Base-by-base conservation (phyloP, 2,329 filamentous ascomycete species). In the Aureobasidium sp. region DNA sequence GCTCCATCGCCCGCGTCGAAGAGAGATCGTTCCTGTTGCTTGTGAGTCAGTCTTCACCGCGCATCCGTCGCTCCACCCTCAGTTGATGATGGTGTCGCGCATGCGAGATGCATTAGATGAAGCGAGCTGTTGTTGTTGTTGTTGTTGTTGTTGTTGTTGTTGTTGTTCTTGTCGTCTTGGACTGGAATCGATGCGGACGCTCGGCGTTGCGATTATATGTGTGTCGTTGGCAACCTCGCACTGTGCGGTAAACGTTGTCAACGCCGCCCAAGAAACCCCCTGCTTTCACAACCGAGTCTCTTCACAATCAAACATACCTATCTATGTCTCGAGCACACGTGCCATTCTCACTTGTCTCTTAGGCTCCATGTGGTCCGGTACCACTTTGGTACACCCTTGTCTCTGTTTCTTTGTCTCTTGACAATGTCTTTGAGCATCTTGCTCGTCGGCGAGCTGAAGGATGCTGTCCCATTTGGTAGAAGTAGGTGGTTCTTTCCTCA, bases 1-100 rank as follows among this genome's bases (percentile, higher is more conserved):
- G 19, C 4, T 5, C 13, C 37, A 43, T 57, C 7, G 21, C 17
- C 15, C n/a, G 13, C 9, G 23, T 45, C 15, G 23, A 9, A 8
- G 25, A 29, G 27, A 45, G 1, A 35, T 15, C 19, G 31, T 11
- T 42, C 11, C 17, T 42, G 37, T 42, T n/a, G 2, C 13, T 42
- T 15, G 33, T 29, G 37, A 21, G 15, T 31, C 25, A 29, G 37
- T 2, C 9, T 21, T 19, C 33, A 31, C 17, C 35, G 8, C 35
- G 17, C 23, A 27, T 46, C 3, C 6, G 25, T 17, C 21, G 25
- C 23, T 29, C 35, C 53, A 54, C 53, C 38, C 10, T 45, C 53
- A 57, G 53, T 57, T 57, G 53, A 57, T 43, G 53, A 57, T 35
- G 27, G 31, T 55, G 37, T 23, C 3, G 53, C 40, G 40, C 27